phyloP scores from a whole-genome alignment of 2,329 filamentous ascomycete genomes.

The Dactylellina haptotyla region DNA sequence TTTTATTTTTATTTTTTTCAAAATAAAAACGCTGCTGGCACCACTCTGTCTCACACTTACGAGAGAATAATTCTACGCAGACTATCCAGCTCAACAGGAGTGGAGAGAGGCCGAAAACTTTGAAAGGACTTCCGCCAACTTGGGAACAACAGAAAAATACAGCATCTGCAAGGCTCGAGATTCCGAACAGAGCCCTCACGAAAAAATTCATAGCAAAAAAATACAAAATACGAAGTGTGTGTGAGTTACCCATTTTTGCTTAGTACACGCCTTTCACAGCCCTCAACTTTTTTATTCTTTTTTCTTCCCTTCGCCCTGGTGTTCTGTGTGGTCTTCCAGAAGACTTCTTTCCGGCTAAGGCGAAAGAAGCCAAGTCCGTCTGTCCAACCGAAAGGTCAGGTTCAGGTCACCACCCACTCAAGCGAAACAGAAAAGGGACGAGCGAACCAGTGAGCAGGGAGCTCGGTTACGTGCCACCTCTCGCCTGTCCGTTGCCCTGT shows the following conservation, averaged over 20 bases:
- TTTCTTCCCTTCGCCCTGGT: conserved; percentile 1
- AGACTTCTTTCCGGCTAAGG: conserved; percentile 53
- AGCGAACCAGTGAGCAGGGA: conserved; percentile 54
- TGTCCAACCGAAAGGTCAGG: conserved; percentile 50
- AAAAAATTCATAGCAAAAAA: too few relatives aligned
- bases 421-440: conserved; percentile 52
- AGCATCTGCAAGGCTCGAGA: conserved; percentile 29
- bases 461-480: conserved; percentile 54
- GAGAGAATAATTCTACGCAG: conserved; percentile 24
- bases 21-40: conserved; percentile 17
- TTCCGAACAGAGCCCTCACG: conserved; percentile 16
- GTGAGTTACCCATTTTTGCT: conserved; percentile 32
- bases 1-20: neutral
- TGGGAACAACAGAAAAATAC: conserved; percentile 10
- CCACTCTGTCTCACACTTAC: conserved; percentile 32
- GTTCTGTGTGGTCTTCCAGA: conserved; percentile 47
- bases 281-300: neutral
- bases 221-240: conserved; percentile 50
- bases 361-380: conserved; percentile 52
- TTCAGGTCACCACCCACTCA: conserved; percentile 43
- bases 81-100: conserved; percentile 28
- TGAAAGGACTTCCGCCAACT: conserved; percentile 1
- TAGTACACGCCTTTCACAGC: conserved; percentile 26
- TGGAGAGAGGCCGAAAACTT: neutral
- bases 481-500: conserved; percentile 53